A percentile compares a stretch with the other conserved stretches of the same genome.
phyloP scores from a whole-genome alignment of 371 early-diverging fungal genomes.

The Zychaea mexicana region DNA sequence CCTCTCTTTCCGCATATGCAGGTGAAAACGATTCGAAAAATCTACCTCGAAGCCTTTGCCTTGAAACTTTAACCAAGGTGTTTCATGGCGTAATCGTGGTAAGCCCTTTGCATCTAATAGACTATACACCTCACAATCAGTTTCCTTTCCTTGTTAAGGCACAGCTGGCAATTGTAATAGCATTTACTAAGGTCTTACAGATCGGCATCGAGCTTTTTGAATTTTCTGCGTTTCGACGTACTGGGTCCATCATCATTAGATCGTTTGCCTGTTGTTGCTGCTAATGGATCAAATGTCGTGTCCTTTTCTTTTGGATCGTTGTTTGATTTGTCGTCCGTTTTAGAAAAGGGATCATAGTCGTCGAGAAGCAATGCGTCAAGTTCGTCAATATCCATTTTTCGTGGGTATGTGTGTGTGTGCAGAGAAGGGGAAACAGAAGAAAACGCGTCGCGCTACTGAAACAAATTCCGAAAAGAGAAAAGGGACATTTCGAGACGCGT shows the following conservation, averaged over 20 bases:
- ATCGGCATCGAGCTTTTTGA: slow-evolving; percentile 12
- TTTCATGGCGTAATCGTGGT: slow-evolving; percentile 24
- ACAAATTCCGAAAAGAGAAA: too few species aligned
- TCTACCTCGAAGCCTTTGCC: slow-evolving; percentile 38
- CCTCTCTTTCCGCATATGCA: not conserved
- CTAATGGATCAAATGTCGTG: slow-evolving; percentile 12
- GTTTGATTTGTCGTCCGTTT: not conserved
- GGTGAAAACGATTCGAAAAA: not conserved
- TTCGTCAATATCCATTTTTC: slow-evolving; percentile 12
- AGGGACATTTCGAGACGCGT: too few species aligned
- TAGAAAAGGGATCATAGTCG: slow-evolving; percentile 13
- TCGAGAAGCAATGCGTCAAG: slow-evolving; percentile 13
- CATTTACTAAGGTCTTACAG: slow-evolving; percentile 4
- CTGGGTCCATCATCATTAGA: not conserved
- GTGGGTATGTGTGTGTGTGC: too few species aligned
- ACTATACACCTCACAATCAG: too few species aligned
- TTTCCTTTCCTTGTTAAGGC: not conserved
- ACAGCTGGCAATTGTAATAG: not conserved
- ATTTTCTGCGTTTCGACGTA: not conserved
- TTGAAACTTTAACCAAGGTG: slow-evolving; percentile 26
- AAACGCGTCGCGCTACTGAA: too few species aligned
- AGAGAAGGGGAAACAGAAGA: too few species aligned
- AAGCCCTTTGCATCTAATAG: slow-evolving; percentile 29
- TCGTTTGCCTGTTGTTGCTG: not conserved
- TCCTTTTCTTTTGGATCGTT: not conserved